Conservation (phyloP, 306 rosid genomes). For the Vigna hirtella region DNA sequence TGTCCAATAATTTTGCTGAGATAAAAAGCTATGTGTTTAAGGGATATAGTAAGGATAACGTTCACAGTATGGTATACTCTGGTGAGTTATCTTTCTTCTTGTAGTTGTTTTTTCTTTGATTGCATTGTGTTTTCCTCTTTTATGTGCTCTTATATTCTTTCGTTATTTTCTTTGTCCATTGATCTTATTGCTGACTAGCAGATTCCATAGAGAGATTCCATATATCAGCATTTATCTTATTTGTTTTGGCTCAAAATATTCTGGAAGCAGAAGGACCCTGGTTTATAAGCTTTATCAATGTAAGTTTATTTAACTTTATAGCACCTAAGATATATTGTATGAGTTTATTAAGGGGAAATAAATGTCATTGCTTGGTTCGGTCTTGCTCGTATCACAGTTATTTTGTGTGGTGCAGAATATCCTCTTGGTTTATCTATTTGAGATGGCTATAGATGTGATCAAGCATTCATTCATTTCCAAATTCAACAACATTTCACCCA, state of each 20-base stretch:
- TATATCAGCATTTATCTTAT: slow-evolving; percentile 86
- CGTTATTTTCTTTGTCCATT: slow-evolving; percentile 1
- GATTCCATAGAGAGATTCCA: slow-evolving; percentile 99
- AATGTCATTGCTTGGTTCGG: slow-evolving; percentile 35
- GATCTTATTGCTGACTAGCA: slow-evolving; percentile 52
- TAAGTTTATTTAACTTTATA: slow-evolving; percentile 53
- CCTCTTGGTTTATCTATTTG: slow-evolving; percentile 79
- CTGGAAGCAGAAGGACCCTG: slow-evolving; percentile 99
- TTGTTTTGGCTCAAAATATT: slow-evolving; percentile 97
- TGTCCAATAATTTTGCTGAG: slow-evolving; percentile 90
- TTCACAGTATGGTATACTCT: slow-evolving; percentile 80
- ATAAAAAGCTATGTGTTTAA: slow-evolving; percentile 89
- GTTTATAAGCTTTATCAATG: slow-evolving; percentile 82
- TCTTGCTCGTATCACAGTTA: slow-evolving; percentile 38
- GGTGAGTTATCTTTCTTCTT: slow-evolving; percentile 61
- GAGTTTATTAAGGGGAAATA: slow-evolving; percentile 5
- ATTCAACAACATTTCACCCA: slow-evolving; percentile 89
- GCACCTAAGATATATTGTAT: slow-evolving; percentile 11
- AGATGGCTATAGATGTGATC: slow-evolving; percentile 85
- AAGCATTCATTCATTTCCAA: slow-evolving; percentile 96
- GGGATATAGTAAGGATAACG: slow-evolving; percentile 76
- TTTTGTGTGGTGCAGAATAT: slow-evolving; percentile 69
- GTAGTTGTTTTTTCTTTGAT: slow-evolving; percentile 8
- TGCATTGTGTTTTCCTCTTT: slow-evolving; percentile 14
- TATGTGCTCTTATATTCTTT: slow-evolving; percentile 19